These are phyloP conservation scores for Myxozyma vanderwaltii DNA, from an alignment of 805 yeast species.

Conservation along the genomic window DNA sequence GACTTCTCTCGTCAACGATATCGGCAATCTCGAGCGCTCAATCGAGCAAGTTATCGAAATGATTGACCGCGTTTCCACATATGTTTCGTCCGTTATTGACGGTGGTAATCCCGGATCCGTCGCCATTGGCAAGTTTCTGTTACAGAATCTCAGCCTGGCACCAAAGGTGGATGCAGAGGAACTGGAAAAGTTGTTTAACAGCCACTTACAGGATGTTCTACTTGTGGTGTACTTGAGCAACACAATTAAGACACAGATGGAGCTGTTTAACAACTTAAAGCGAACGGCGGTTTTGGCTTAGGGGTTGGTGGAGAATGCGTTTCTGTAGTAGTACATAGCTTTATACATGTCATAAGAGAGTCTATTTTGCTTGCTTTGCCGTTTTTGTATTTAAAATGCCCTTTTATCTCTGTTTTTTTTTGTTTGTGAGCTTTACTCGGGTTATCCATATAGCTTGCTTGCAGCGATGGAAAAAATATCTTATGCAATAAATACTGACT, in stretches of 20 bases:
- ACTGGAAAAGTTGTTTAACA: conserved; percentile 62
- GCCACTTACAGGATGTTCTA: conserved; percentile 76
- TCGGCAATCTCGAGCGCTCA: conserved; percentile 42
- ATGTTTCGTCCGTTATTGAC: conserved; percentile 37
- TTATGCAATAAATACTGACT: not conserved
- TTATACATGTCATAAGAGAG: not conserved
- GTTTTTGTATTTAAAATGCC: not conserved
- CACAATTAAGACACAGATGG: conserved; percentile 72
- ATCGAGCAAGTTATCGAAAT: conserved; percentile 44
- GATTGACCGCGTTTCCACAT: conserved; percentile 45
- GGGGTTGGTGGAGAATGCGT: not conserved
- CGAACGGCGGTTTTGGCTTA: conserved; percentile 25
- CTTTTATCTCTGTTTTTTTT: not conserved
- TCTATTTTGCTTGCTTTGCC: not conserved
- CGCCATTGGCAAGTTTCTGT: conserved; percentile 66
- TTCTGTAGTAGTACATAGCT: not conserved
- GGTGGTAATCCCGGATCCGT: conserved; percentile 39
- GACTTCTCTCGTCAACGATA: conserved; percentile 42
- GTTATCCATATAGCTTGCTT: not conserved
- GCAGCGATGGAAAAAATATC: not conserved
- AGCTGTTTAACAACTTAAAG: conserved; percentile 30
- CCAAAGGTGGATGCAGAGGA: conserved; percentile 51
- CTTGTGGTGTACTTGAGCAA: conserved; percentile 81
- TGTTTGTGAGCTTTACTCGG: not conserved
- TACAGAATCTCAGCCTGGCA: conserved; percentile 48